Conservation (phyloP, 495 filamentous ascomycete genomes). For the Xylaria curta region DNA sequence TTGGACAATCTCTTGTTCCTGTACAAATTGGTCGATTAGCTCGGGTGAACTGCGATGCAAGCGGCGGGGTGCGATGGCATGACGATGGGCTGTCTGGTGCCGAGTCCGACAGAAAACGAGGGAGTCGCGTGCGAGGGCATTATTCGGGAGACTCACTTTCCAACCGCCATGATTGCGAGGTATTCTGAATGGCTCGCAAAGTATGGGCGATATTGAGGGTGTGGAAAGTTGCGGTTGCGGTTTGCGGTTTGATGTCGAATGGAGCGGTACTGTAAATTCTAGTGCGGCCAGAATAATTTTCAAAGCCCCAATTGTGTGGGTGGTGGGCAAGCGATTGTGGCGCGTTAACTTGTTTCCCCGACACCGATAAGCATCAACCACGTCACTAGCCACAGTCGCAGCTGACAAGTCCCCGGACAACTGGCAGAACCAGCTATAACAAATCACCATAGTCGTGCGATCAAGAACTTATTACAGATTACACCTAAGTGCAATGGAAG, state of each 20-base stretch:
- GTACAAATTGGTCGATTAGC: constrained; percentile 60
- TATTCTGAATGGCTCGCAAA: constrained; percentile 41
- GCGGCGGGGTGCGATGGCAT: constrained; percentile 28
- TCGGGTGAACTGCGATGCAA: constrained; percentile 32
- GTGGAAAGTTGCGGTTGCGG: constrained; percentile 35
- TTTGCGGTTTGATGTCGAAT: constrained; percentile 38
- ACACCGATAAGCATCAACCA: constrained; percentile 23
- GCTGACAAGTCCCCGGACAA: background rate
- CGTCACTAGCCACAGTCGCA: constrained; percentile 12
- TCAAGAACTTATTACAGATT: too few relatives aligned
- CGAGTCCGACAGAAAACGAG: constrained; percentile 28
- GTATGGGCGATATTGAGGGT: constrained; percentile 37
- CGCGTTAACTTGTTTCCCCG: constrained; percentile 5
- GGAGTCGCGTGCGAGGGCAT: constrained; percentile 28
- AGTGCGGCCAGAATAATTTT: constrained; percentile 43
- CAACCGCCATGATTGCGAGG: constrained; percentile 86
- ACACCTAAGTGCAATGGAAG: background rate
- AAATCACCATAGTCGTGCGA: too few relatives aligned
- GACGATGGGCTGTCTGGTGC: constrained; percentile 28
- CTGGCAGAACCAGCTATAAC: background rate
- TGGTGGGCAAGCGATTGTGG: constrained; percentile 35
- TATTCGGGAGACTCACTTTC: constrained; percentile 70
- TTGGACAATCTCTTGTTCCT: constrained; percentile 99
- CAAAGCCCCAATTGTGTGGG: constrained; percentile 40
- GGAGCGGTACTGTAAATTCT: constrained; percentile 42